Evolutionary conservation across 2,329 filamentous ascomycete species (phyloP), one percentile per base, ranked within the genome.

Genomic region (Penicillium aurantiogriseum): DNA sequence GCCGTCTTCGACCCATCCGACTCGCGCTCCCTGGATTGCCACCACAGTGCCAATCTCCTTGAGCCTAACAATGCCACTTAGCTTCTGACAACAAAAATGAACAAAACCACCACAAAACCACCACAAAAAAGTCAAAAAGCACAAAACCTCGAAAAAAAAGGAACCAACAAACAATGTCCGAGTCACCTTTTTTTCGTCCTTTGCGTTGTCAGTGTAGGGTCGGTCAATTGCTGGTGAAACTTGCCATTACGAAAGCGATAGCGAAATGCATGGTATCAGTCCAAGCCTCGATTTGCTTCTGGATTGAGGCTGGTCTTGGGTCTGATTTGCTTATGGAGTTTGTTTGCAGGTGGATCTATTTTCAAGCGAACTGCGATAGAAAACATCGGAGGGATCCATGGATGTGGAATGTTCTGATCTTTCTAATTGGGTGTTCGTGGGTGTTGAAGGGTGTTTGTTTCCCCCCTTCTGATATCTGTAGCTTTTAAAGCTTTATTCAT

Each of bases 21-120:
- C 56, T 76, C 72, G 19, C 75, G 76, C 50, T 79, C 75, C 4
- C 63, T 79, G 23, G 76, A 79, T 58, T 67, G 77, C 11, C 72
- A 70, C 54, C 74, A 76, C 54, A 71, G 72, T 38, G 69, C 74
- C 10, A 70, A 68, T 54, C 63, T 76, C 21, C 67, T 76, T 3
- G 67, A 70, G 31, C 70, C 69, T 6, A 51, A 50, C 35, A 56
- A 57, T 27, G 43, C 56, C 15, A 57, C 54, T 11, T 57, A 46
- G 21, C 39, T 33, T 38, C 35, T 33, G 10, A 40, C 36, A 15
- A 44, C 19, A 4, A 42, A 29, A 39, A 15, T 49, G 25, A 13
- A 31, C 13, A 43, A n/a, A 44, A 19, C 10, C 15, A 23, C 7
- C 7, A 27, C 15, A 33, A 33, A 23, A 23, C 23, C 23, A 23